Base-by-base conservation (phyloP, 306 rosid genomes). In the Begonia fuchsioides region DNA sequence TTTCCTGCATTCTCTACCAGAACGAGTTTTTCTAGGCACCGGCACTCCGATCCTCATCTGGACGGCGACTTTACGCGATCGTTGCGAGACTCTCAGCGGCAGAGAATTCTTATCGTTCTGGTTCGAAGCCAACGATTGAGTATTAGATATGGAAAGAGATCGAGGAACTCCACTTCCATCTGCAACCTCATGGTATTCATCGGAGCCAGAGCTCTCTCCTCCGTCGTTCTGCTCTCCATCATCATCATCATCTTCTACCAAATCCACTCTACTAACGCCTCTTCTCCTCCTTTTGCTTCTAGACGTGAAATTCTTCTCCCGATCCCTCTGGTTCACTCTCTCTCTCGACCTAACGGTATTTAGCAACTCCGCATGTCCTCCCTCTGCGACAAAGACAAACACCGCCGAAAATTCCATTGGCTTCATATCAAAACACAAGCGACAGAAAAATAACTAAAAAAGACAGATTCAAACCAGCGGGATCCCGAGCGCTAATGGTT, bases 1-100 rank as follows among this genome's bases (percentile, higher is more conserved):
- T 0, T 53, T 39, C 47, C 12, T 53, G 45, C 14, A 9, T 41
- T 46, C 11, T 15, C 11, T 43, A 83, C 94, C 87, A 63, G 94
- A 77, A 67, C 94, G 94, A 65, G 92, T 79, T 59, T 80, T 84
- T 56, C 90, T 70, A 7, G 94, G 94, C 32, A 84, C 77, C 1
- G 59, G 44, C 13, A 61, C 83, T 10, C 86, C 83, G 54, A 77
- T 77, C 66, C 71, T 49, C 51, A 51, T 43, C 19, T 74, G 77
- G 8, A 64, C 74, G 17, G 57, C 47, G 48, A 60, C 60, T 44
- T 64, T 71, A 47, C 72, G 50, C 48, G 68, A 59, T 49, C 53
- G 74, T 41, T 39, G 53, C 14, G 13, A 15, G 38, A 56, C 63
- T 40, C 41, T 75, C 2, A 55, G 45, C 57, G 73, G 54, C 53